Base-by-base conservation (phyloP, 257 asterid genomes). In the Salvia miltiorrhiza region DNA sequence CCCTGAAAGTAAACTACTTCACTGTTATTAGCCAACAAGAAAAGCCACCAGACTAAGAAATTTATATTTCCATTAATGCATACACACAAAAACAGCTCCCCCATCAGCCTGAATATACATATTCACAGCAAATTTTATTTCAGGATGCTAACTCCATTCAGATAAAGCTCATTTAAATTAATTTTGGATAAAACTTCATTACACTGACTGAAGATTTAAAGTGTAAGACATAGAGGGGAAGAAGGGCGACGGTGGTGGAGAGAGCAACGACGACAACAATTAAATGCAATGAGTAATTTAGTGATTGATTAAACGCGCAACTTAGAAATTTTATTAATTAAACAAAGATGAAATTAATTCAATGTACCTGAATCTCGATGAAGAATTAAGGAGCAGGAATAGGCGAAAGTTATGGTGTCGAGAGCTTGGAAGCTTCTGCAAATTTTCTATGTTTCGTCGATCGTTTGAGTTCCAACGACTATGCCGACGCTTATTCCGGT, bases 391-490 rank as follows among this genome's bases (percentile, higher is more conserved):
- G 97, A 88, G 82, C 83, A 91, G 43, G 97, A 91, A 61, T 88
- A 91, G 21, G 97, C 97, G 67, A 91, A 88, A 50, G 96, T 96
- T 17, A 91, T 84, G 53, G 83, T 93, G 33, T 95, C 97, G 33
- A 91, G 88, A 44, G 96, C 88, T 73, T 91, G 95, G 47, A 85
- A 87, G 67, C 84, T 89, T 76, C 78, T 81, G 96, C 97, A 88
- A 20, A 91, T 73, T 70, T 91, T 91, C 37, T 85, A 80, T 12
- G 83, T 82, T 69, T 78, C 77, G 32, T 81, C 78, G n/a, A 78
- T 64, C 0, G 26, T 83, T 20, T 79, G 73, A 3, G 77, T 69
- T 70, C 78, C 77, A 40, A 81, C 78, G 1, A 86, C 89, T 11
- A 78, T 76, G 20, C 93, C 97, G 32, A 89, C 81, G 77, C 90